Conservation (phyloP, 176 grass and related monocot genomes). For the Alloteropsis semialata region DNA sequence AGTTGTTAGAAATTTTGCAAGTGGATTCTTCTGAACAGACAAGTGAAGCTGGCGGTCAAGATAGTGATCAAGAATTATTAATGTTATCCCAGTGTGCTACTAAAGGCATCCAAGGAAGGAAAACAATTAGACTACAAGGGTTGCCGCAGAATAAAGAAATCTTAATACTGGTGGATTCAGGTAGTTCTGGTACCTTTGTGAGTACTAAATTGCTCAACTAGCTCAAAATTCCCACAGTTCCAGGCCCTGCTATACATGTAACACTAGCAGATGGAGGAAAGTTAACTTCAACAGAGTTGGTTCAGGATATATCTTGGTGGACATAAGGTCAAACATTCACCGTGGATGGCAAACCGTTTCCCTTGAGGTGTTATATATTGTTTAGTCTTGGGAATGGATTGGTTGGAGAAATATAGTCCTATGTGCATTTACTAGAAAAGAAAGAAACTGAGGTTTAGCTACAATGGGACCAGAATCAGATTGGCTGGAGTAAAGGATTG, state of each 20-base stretch:
- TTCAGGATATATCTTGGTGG: not conserved
- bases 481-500: not conserved
- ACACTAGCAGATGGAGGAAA: not conserved
- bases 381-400: not conserved
- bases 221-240: not conserved
- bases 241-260: not conserved
- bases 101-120: not conserved
- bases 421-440: not conserved
- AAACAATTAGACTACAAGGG: not conserved
- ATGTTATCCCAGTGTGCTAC: not conserved
- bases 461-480: not conserved
- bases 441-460: not conserved
- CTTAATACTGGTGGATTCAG: not conserved
- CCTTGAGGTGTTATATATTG: not conserved
- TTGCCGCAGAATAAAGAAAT: not conserved
- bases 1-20: not conserved
- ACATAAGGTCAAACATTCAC: not conserved
- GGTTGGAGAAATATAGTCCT: too few relatives aligned
- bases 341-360: not conserved
- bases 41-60: not conserved
- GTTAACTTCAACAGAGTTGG: fast-evolving
- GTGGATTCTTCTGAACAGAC: not conserved
- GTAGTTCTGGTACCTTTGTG: not conserved
- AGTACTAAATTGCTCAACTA: not conserved
- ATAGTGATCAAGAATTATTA: not conserved